A percentile compares a stretch with the other conserved stretches of the same genome.
These are phyloP conservation scores for Sordariomycetes sp. DNA, from an alignment of 2,329 filamentous ascomycete species.

Conservation along the genomic window DNA sequence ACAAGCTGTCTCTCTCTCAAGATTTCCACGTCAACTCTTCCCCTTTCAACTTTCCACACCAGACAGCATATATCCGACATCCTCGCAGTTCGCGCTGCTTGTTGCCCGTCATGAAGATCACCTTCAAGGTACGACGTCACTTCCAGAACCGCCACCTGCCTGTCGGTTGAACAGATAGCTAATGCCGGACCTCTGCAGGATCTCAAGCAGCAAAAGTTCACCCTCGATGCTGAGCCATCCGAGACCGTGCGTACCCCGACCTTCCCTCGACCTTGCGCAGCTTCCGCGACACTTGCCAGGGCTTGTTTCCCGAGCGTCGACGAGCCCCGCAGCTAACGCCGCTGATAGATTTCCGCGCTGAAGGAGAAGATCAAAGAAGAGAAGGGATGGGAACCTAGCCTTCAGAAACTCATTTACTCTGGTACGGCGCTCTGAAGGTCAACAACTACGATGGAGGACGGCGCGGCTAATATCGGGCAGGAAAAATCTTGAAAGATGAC, in stretches of 20 bases:
- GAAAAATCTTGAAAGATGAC: constrained; percentile 97
- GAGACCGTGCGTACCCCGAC: constrained; percentile 63
- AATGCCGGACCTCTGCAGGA: too few relatives aligned
- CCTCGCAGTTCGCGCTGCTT: constrained; percentile 3
- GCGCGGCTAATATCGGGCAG: constrained; percentile 40
- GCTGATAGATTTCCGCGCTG: constrained; percentile 66
- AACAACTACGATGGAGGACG: too few relatives aligned
- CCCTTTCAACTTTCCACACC: not conserved
- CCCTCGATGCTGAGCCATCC: constrained; percentile 85
- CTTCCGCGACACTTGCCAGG: constrained; percentile 10
- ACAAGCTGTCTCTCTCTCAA: not conserved
- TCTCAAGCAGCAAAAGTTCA: constrained; percentile 97
- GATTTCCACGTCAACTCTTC: not conserved
- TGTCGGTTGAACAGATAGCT: too few relatives aligned
- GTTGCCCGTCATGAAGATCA: constrained; percentile 56
- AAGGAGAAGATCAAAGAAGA: constrained; percentile 89
- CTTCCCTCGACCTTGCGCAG: too few relatives aligned
- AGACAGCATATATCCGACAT: constrained; percentile 15
- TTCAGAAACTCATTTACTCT: constrained; percentile 96
- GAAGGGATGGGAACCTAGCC: constrained; percentile 87
- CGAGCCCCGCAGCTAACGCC: constrained; percentile 2
- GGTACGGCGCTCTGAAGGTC: constrained; percentile 55
- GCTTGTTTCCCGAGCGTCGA: constrained; percentile 6
- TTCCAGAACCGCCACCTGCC: not conserved
- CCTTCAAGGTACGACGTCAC: constrained; percentile 46